These are phyloP conservation scores for Coniosporium apollinis DNA, from an alignment of 495 filamentous ascomycete species.

Conservation along the genomic window DNA sequence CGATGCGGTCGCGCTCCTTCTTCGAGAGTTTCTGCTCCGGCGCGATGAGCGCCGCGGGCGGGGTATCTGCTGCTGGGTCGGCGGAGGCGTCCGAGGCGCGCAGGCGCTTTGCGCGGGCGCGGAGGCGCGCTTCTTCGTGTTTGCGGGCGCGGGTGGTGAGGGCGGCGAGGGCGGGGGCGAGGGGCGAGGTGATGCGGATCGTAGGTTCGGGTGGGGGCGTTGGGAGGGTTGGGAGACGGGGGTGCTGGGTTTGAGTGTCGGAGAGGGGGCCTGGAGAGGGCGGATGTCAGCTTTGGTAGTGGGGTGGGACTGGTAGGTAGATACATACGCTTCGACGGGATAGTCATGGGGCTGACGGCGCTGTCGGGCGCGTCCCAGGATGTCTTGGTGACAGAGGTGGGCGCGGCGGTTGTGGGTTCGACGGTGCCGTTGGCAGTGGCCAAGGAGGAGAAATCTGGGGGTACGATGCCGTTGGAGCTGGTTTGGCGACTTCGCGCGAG, in stretches of 20 bases:
- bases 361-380: conserved; percentile 20
- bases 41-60: neutral
- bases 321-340: conserved; percentile 3
- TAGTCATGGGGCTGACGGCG: conserved; percentile 15
- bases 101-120: conserved; percentile 24
- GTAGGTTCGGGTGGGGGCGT: conserved; percentile 16
- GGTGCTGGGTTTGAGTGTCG: conserved; percentile 4
- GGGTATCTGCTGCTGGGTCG: conserved; percentile 27
- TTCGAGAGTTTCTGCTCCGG: conserved; percentile 29
- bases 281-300: conserved; percentile 8
- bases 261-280: neutral
- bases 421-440: conserved; percentile 20
- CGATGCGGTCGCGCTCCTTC: conserved; percentile 36
- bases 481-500: conserved; percentile 47
- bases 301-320: conserved; percentile 3
- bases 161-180: conserved; percentile 13
- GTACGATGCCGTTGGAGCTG: conserved; percentile 56
- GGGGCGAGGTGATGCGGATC: conserved; percentile 10
- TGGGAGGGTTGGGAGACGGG: conserved; percentile 10
- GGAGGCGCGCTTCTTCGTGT: conserved; percentile 33
- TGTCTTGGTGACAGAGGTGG: conserved; percentile 18
- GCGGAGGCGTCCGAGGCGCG: conserved; percentile 14
- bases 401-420: conserved; percentile 23
- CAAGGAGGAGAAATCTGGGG: conserved; percentile 50
- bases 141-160: conserved; percentile 15